These are phyloP conservation scores for Coniophora puteana DNA, from an alignment of 1,284 basidiomycete genomes.

Conservation along the genomic window DNA sequence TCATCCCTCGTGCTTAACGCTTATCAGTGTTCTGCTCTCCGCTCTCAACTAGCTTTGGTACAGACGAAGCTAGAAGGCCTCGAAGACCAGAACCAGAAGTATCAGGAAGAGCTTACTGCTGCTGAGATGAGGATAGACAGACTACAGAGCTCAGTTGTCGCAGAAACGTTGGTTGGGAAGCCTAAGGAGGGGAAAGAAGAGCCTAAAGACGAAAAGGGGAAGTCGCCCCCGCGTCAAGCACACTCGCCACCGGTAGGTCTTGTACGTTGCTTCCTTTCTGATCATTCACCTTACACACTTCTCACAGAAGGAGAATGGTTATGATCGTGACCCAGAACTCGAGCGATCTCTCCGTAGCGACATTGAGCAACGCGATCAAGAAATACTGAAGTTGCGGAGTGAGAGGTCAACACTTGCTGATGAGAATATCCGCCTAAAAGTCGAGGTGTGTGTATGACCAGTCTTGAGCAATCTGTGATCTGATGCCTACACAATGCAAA, in stretches of 20 bases:
- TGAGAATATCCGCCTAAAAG: constrained; percentile 36
- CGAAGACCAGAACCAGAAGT: constrained; percentile 50
- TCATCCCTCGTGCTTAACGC: constrained; percentile 12
- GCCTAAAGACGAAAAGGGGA: constrained; percentile 43
- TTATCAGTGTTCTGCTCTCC: constrained; percentile 50
- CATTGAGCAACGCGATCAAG: constrained; percentile 31
- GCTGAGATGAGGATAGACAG: constrained; percentile 76
- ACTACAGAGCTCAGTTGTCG: constrained; percentile 59
- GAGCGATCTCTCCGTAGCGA: constrained; percentile 38
- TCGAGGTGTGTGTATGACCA: constrained; percentile 36
- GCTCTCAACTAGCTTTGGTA: constrained; percentile 59
- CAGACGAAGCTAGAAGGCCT: constrained; percentile 54
- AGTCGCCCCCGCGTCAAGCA: constrained; percentile 59
- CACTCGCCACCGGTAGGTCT: constrained; percentile 36
- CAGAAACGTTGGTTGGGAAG: constrained; percentile 34
- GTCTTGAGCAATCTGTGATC: background rate
- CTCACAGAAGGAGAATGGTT: constrained; percentile 25
- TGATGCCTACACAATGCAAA: no score
- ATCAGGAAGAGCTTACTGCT: constrained; percentile 53
- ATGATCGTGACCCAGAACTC: constrained; percentile 23
- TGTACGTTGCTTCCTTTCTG: constrained; percentile 6
- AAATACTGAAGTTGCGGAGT: constrained; percentile 35
- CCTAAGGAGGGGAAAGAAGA: constrained; percentile 33
- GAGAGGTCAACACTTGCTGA: constrained; percentile 40
- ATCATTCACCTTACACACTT: constrained; percentile 11